Evolutionary conservation across 768 basidiomycete species (phyloP).

Genomic region (Hortiboletus flavorubellus): DNA sequence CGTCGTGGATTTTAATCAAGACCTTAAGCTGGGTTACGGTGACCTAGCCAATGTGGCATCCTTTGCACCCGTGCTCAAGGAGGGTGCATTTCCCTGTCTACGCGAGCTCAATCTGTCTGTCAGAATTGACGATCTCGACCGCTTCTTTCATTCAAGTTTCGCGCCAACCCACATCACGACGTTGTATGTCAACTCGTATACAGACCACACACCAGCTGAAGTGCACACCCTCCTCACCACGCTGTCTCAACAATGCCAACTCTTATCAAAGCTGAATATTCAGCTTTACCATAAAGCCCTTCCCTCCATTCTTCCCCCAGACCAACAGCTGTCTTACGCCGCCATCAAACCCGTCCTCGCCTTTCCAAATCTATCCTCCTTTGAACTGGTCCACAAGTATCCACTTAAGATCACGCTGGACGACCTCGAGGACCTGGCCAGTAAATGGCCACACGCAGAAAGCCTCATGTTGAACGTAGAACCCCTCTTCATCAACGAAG

Average conservation of each 20-base stretch:
- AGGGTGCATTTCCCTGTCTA: slow-evolving; percentile 52
- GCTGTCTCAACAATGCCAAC: slow-evolving; percentile 45
- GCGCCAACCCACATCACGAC: slow-evolving; percentile 47
- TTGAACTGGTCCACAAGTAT: slow-evolving; percentile 32
- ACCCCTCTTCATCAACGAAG: slow-evolving; percentile 32
- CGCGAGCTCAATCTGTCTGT: slow-evolving; percentile 50
- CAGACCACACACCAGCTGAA: slow-evolving; percentile 40
- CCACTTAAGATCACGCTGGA: slow-evolving; percentile 34
- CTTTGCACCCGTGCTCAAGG: slow-evolving; percentile 42
- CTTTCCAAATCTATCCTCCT: slow-evolving; percentile 31
- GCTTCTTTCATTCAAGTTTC: slow-evolving; percentile 42
- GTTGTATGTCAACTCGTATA: slow-evolving; percentile 51
- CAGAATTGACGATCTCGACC: slow-evolving; percentile 41
- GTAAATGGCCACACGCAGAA: slow-evolving; percentile 44
- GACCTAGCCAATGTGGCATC: slow-evolving; percentile 39
- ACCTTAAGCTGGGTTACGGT: slow-evolving; percentile 46
- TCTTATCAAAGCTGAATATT: slow-evolving; percentile 43
- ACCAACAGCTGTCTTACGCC: slow-evolving; percentile 33
- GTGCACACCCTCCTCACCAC: slow-evolving; percentile 43
- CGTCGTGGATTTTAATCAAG: slow-evolving; percentile 52
- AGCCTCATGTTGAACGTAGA: slow-evolving; percentile 46
- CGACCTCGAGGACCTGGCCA: slow-evolving; percentile 46
- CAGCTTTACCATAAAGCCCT: slow-evolving; percentile 29
- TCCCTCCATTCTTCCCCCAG: slow-evolving; percentile 11
- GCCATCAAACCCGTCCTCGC: slow-evolving; percentile 37